Evolutionary conservation across 2,329 filamentous ascomycete genomes (phyloP).

Genomic region (Fusarium papillatum): DNA sequence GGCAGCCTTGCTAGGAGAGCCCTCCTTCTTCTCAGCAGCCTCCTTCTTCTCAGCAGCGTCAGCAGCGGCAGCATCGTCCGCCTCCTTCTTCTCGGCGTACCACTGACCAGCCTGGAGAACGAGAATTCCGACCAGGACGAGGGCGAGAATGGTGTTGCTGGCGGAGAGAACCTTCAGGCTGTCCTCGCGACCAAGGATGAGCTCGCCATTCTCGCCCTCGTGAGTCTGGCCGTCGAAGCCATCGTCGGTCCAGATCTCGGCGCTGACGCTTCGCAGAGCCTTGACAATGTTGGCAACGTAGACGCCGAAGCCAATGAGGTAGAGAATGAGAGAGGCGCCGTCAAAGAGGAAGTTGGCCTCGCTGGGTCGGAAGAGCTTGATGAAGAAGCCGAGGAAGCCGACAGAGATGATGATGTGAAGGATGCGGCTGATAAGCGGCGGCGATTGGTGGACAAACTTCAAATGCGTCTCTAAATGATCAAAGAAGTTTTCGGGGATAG

Average conservation of each 20-base stretch:
- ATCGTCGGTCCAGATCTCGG: conserved; percentile 71
- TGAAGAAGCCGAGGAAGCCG: conserved; percentile 89
- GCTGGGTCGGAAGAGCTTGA: conserved; percentile 94
- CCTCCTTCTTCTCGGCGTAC: conserved; percentile 97
- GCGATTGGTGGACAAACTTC: conserved; percentile 90
- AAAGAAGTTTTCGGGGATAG: conserved; percentile 78
- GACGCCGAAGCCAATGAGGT: conserved; percentile 89
- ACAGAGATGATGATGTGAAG: conserved; percentile 94
- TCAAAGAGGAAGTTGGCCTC: conserved; percentile 98
- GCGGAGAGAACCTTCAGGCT: conserved; percentile 91
- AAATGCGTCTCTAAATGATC: conserved; percentile 91
- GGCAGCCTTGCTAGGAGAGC: conserved; percentile 42
- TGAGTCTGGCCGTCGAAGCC: conserved; percentile 53
- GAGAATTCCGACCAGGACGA: conserved; percentile 91
- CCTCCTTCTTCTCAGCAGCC: conserved; percentile 54
- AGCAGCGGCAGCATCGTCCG: conserved; percentile 78
- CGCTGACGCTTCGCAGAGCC: conserved; percentile 86
- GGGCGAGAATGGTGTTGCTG: conserved; percentile 94
- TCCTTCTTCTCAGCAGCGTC: conserved; percentile 65
- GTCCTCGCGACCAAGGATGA: conserved; percentile 86
- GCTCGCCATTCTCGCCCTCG: conserved; percentile 65
- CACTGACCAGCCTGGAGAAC: conserved; percentile 97
- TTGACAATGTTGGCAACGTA: conserved; percentile 98
- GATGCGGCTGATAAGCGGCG: conserved; percentile 91
- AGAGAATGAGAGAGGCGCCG: conserved; percentile 84